Evolutionary conservation across 768 basidiomycete genomes (phyloP), one percentile per base, ranked within the genome.

Genomic region (Leccinum imitatum): DNA sequence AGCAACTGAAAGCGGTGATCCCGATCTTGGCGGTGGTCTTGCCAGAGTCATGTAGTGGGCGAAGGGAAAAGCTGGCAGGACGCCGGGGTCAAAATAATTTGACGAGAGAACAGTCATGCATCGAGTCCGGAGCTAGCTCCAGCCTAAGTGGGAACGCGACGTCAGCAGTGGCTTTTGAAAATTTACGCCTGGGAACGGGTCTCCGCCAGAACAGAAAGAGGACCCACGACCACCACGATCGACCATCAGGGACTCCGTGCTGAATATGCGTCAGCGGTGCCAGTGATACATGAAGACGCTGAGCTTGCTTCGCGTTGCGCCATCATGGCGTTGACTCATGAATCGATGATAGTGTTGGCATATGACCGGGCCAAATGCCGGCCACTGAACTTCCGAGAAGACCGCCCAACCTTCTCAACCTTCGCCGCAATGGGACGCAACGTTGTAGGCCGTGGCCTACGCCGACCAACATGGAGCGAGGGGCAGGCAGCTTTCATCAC

Each of bases 131-230:
- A 17, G 17, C 58, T 8, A 11, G 35, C 27, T 47, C 35, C 35
- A 30, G 30, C 30, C 30, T 30, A 30, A 46, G 44, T 59, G 59
- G 35, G 35, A 60, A 59, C 25, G 9, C 35, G 33, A 11, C 23
- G n/a, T 13, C 53, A 27, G 33, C 53, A 27, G 33, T 51, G 64
- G 31, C 48, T 35, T 37, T 58, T 54, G 46, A 41, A 60, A 55
- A 54, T 27, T 44, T 63, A 27, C 47, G 19, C 65, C 58, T 63
- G 61, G 56, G 65, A 66, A 67, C 54, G 31, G n/a, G 56, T n/a
- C 64, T 35, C 58, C 37, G 50, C 39, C 39, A 39, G 15, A 17
- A 54, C 58, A 27, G 19, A 53, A 56, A 41, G 25, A 31, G 55
- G 54, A 25, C 25, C 54, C 52, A 62, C 63, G 62, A 39, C 60